Conservation (phyloP, 345 rosid species). For the Citrus sinensis region DNA sequence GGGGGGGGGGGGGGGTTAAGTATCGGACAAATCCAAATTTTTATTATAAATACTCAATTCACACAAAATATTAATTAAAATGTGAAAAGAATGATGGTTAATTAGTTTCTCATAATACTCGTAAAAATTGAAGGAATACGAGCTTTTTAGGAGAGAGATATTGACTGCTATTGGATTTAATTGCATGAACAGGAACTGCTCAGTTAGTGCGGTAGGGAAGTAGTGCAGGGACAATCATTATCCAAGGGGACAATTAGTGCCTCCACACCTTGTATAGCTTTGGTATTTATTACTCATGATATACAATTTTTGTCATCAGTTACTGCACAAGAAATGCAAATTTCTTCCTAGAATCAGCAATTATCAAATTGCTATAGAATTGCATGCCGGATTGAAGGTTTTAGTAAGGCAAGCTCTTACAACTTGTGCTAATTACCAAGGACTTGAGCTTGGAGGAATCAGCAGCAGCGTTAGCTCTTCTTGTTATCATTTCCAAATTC, state of each 20-base stretch:
- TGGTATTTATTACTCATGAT: conserved; percentile 9
- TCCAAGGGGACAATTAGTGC: neutral
- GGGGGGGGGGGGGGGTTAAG: accelerated
- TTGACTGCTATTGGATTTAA: neutral
- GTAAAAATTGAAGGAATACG: no score
- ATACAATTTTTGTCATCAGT: conserved; percentile 4
- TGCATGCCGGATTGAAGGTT: conserved; percentile 2
- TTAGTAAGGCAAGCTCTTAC: conserved; percentile 79
- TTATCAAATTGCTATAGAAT: conserved; percentile 12
- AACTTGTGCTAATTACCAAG: conserved; percentile 74
- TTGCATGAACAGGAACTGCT: neutral
- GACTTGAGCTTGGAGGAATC: conserved; percentile 56
- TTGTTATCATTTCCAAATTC: conserved; percentile 86
- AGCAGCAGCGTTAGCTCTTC: conserved; percentile 49
- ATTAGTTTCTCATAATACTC: neutral
- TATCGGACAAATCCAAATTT: no score
- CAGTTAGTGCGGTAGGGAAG: no score
- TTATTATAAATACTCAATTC: no score
- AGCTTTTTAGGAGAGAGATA: neutral
- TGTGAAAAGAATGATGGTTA: neutral
- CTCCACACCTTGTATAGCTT: neutral
- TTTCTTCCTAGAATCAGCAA: neutral
- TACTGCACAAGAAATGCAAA: conserved; percentile 25
- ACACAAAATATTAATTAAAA: neutral
- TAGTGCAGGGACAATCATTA: neutral